These are phyloP conservation scores for Aspergillus persii DNA, from an alignment of 2,329 filamentous ascomycete species.

Conservation along the genomic window DNA sequence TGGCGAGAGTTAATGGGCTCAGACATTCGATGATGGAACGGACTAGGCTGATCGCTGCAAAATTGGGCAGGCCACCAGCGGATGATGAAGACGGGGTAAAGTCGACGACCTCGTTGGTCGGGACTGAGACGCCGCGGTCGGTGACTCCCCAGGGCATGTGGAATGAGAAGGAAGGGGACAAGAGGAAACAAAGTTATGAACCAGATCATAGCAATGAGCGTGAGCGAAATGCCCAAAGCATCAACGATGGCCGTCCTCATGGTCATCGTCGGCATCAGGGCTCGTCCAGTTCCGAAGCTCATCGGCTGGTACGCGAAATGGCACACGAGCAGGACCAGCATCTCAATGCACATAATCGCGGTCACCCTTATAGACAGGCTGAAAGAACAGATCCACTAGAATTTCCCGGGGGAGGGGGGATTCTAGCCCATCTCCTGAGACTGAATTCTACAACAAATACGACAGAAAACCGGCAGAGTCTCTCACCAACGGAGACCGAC, in stretches of 20 bases:
- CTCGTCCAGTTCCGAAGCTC: conserved; percentile 24
- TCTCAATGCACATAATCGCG: conserved; percentile 17
- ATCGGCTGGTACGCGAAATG: conserved; percentile 32
- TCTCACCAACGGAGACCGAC: neutral
- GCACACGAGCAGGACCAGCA: conserved; percentile 26
- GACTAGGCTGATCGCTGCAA: neutral
- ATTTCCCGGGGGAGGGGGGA: neutral
- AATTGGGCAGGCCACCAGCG: neutral
- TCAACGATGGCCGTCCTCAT: conserved; percentile 19
- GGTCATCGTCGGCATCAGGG: neutral
- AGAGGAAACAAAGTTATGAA: neutral
- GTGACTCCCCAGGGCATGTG: neutral
- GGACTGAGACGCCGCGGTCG: neutral
- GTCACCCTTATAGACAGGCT: neutral
- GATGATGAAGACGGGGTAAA: neutral
- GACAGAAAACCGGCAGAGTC: neutral
- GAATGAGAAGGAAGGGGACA: neutral
- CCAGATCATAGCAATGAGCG: neutral
- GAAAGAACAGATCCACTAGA: neutral
- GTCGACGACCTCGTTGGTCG: neutral
- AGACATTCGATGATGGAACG: neutral
- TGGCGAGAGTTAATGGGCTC: neutral
- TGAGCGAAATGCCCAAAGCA: neutral
- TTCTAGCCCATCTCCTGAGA: neutral
- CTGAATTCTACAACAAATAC: neutral